Percentiles rank a stretch among this genome's conserved stretches.
Conservation (phyloP, 1,284 basidiomycete genomes). For the Moesziomyces globuligerus region DNA sequence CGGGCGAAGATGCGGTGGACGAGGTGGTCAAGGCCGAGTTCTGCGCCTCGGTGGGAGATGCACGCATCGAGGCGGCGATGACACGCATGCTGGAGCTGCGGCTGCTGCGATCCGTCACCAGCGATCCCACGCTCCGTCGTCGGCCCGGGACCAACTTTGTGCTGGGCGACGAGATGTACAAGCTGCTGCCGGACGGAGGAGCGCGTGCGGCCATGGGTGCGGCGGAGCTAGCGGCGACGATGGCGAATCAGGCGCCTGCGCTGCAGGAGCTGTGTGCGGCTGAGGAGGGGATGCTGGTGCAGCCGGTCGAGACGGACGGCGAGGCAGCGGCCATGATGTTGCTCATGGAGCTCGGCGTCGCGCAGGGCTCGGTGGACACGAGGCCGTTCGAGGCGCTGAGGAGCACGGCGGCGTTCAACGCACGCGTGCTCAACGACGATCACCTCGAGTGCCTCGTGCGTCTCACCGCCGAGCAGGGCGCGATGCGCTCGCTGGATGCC, state of each 20-base stretch:
- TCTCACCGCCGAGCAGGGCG: background rate
- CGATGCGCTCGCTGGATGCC: slow-evolving; percentile 6
- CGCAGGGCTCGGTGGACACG: slow-evolving; percentile 19
- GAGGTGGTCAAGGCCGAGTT: slow-evolving; percentile 29
- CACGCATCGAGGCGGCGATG: slow-evolving; percentile 39
- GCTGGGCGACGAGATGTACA: slow-evolving; percentile 30
- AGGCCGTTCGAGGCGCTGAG: slow-evolving; percentile 25
- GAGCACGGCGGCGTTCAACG: slow-evolving; percentile 35
- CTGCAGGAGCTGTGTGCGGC: slow-evolving; percentile 14
- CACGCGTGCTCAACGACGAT: slow-evolving; percentile 40
- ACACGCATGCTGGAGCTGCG: slow-evolving; percentile 33
- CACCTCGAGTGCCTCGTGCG: slow-evolving; percentile 33
- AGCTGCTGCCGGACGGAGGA: slow-evolving; percentile 17
- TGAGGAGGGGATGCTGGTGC: slow-evolving; percentile 10
- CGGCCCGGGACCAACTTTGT: slow-evolving; percentile 48
- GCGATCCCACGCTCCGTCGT: slow-evolving; percentile 29
- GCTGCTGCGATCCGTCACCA: slow-evolving; percentile 24
- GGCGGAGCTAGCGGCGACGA: slow-evolving; percentile 13
- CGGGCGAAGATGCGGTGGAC: slow-evolving; percentile 3
- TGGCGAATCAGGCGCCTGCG: slow-evolving; percentile 15
- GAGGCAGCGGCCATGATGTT: slow-evolving; percentile 37
- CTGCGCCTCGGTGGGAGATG: slow-evolving; percentile 27
- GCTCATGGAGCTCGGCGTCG: slow-evolving; percentile 19
- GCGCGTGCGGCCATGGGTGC: slow-evolving; percentile 9
- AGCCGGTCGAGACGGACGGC: slow-evolving; percentile 37